Percentiles rank a stretch among this genome's conserved stretches.
These are phyloP conservation scores for Pseudogymnoascus sp. DNA, from an alignment of 2,329 filamentous ascomycete genomes.

Conservation along the genomic window DNA sequence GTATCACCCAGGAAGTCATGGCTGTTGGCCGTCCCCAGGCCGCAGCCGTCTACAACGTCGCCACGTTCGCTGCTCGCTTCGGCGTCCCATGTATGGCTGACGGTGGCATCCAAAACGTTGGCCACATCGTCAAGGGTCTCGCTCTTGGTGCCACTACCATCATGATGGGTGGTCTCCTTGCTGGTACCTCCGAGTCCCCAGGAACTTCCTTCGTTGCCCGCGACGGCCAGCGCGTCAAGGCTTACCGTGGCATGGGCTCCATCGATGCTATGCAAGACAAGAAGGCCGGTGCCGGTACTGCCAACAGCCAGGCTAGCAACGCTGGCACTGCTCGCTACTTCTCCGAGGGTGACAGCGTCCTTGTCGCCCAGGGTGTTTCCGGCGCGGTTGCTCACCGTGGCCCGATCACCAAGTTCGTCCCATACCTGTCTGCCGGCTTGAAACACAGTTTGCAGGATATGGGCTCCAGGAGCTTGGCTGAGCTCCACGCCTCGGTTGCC, in stretches of 20 bases:
- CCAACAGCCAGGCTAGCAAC: conserved; percentile 73
- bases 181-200: conserved; percentile 94
- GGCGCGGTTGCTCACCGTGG: conserved; percentile 72
- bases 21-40: conserved; percentile 95
- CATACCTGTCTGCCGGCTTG: conserved; percentile 88
- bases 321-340: conserved; percentile 97
- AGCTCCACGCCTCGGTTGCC: conserved; percentile 68
- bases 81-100: conserved; percentile 98
- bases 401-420: conserved; percentile 91
- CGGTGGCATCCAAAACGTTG: conserved; percentile 95
- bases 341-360: conserved; percentile 88
- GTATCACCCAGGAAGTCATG: conserved; percentile 99
- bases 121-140: conserved; percentile 97
- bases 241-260: conserved; percentile 97
- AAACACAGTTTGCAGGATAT: conserved; percentile 98
- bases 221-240: conserved; percentile 97
- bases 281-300: conserved; percentile 73
- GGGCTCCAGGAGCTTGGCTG: conserved; percentile 72
- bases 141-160: conserved; percentile 89
- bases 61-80: conserved; percentile 82
- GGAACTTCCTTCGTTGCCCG: conserved; percentile 94
- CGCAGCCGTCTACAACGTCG: conserved; percentile 83
- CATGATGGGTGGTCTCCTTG: conserved; percentile 98
- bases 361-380: conserved; percentile 95
- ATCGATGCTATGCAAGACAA: conserved; percentile 99